Conservation (phyloP, 352 stramenopile species). For the Globisporangium echinulatum region DNA sequence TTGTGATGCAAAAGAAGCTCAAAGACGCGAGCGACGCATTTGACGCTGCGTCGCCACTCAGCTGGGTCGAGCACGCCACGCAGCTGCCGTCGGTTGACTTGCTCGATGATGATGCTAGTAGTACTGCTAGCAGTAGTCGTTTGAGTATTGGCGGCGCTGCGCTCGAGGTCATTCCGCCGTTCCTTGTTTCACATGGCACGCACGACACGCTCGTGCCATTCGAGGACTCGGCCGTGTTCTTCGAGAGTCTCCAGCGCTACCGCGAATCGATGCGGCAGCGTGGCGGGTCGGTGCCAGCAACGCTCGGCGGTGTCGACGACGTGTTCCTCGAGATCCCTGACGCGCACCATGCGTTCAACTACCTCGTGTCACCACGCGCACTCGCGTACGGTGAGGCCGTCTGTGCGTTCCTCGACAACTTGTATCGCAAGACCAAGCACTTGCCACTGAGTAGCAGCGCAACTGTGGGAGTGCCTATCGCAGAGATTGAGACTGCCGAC, state of each 20-base stretch:
- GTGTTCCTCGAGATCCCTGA: constrained; percentile 57
- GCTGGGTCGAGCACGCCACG: constrained; percentile 33
- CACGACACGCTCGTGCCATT: constrained; percentile 72
- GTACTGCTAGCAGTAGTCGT: too few species aligned
- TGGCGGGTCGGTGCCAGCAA: constrained; percentile 3
- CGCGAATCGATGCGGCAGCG: neutral
- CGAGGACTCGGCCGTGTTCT: constrained; percentile 66
- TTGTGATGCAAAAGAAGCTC: constrained; percentile 67
- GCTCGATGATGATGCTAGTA: too few species aligned
- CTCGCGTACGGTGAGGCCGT: constrained; percentile 65
- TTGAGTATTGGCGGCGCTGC: constrained; percentile 4
- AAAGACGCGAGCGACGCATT: constrained; percentile 33
- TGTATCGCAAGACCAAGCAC: constrained; percentile 40
- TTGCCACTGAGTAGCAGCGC: constrained; percentile 1
- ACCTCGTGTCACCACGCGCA: constrained; percentile 54
- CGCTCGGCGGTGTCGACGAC: constrained; percentile 30
- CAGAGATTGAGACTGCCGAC: too few species aligned
- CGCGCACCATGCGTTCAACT: constrained; percentile 73
- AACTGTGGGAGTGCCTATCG: too few species aligned
- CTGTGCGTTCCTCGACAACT: constrained; percentile 49
- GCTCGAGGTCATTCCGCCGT: constrained; percentile 40
- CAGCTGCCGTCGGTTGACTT: constrained; percentile 3
- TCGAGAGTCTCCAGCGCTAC: constrained; percentile 24
- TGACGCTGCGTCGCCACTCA: constrained; percentile 52
- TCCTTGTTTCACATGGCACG: constrained; percentile 63